Percentiles rank a stretch among this genome's conserved stretches.
Conservation (phyloP, 164 flowering plant genomes). For the Vitis vinifera region ASM3070453v1 NC_081814.1:2087001-2087500, state of each 20-base stretch:
- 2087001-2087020: constrained; percentile 35
- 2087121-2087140: neutral
- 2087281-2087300: constrained; percentile 55
- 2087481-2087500: neutral
- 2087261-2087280: constrained; percentile 63
- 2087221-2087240: constrained; percentile 78
- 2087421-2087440: too few relatives aligned
- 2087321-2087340: constrained; percentile 82
- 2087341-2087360: constrained; percentile 70
- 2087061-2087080: neutral
- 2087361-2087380: constrained; percentile 67
- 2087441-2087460: too few relatives aligned
- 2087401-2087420: constrained; percentile 3
- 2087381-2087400: constrained; percentile 41
- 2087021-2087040: constrained; percentile 59
- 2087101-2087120: neutral
- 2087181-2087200: constrained; percentile 78
- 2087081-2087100: neutral
- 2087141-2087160: neutral
- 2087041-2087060: constrained; percentile 46
- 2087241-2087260: constrained; percentile 87
- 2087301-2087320: constrained; percentile 68
- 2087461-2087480: neutral
- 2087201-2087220: constrained; percentile 52
- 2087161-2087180: constrained; percentile 47